These are phyloP conservation scores for Leccinellum albellum DNA, from an alignment of 768 basidiomycete species.

Conservation along the genomic window DNA sequence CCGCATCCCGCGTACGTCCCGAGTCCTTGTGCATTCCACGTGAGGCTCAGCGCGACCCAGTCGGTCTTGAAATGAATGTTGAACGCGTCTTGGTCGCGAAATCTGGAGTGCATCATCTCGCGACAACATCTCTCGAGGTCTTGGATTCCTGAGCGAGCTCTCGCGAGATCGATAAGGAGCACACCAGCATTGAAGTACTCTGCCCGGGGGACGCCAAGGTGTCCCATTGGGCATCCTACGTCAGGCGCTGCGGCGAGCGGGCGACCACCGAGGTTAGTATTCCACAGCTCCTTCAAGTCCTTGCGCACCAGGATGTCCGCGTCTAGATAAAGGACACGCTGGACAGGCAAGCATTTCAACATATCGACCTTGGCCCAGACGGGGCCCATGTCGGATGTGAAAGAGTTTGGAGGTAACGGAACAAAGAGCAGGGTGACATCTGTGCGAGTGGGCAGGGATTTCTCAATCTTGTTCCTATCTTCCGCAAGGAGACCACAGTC, in stretches of 20 bases:
- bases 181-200: slow-evolving; percentile 58
- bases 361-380: slow-evolving; percentile 53
- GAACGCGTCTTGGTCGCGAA: slow-evolving; percentile 49
- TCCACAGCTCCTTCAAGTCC: slow-evolving; percentile 42
- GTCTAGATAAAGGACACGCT: slow-evolving; percentile 51
- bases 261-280: slow-evolving; percentile 39
- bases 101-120: slow-evolving; percentile 30
- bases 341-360: slow-evolving; percentile 42
- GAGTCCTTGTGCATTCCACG: slow-evolving; percentile 57
- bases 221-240: slow-evolving; percentile 49
- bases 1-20: slow-evolving; percentile 46
- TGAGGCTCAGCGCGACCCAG: slow-evolving; percentile 40
- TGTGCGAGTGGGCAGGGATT: slow-evolving; percentile 24
- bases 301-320: slow-evolving; percentile 46
- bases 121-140: slow-evolving; percentile 27
- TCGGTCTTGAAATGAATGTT: slow-evolving; percentile 42
- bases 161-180: slow-evolving; percentile 46
- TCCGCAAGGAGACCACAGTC: slow-evolving; percentile 41
- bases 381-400: slow-evolving; percentile 27
- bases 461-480: slow-evolving; percentile 33
- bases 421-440: slow-evolving; percentile 44
- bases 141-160: slow-evolving; percentile 26
- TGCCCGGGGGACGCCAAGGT: slow-evolving; percentile 28
- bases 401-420: slow-evolving; percentile 29
- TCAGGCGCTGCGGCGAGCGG: slow-evolving; percentile 44